Conservation (phyloP, 2,329 filamentous ascomycete species). For the Aulographum hederae region DNA sequence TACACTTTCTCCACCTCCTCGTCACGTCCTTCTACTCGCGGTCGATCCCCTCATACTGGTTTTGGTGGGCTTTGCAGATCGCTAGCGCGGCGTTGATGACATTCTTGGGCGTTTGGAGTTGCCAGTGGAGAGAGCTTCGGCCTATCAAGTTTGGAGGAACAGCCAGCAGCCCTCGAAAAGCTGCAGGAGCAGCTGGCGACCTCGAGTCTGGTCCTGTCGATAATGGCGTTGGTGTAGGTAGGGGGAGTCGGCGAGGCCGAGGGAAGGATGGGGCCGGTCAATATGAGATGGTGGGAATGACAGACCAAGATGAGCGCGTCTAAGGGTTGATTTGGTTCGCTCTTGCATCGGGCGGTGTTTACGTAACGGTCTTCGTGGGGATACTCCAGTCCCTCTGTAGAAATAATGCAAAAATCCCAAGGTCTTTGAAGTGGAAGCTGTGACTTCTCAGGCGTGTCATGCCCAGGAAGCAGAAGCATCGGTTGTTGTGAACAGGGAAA, state of each 20-base stretch:
- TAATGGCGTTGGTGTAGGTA: not conserved
- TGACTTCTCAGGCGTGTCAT: constrained; percentile 26
- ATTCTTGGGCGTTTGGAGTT: constrained; percentile 70
- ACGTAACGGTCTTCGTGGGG: too few relatives aligned
- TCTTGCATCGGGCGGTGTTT: too few relatives aligned
- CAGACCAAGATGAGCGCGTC: not conserved
- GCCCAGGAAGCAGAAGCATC: constrained; percentile 35
- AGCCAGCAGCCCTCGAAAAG: constrained; percentile 8
- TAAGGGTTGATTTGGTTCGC: too few relatives aligned
- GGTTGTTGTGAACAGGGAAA: constrained; percentile 33
- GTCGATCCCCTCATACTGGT: constrained; percentile 53
- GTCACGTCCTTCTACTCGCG: constrained; percentile 63
- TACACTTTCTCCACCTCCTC: constrained; percentile 68
- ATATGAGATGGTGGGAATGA: constrained; percentile 30
- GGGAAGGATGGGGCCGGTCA: constrained; percentile 26
- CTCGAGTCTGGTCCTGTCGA: not conserved
- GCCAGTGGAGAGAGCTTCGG: constrained; percentile 71
- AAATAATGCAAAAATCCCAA: constrained; percentile 15
- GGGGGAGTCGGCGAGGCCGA: constrained; percentile 17
- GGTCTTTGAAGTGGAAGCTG: constrained; percentile 5
- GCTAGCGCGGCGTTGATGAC: constrained; percentile 45
- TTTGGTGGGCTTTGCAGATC: constrained; percentile 69
- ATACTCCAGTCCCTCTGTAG: constrained; percentile 16
- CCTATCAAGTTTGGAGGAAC: constrained; percentile 56
- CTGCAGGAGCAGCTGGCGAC: constrained; percentile 16